Conservation (phyloP, 768 basidiomycete species). For the Boletus patriciae region DNA sequence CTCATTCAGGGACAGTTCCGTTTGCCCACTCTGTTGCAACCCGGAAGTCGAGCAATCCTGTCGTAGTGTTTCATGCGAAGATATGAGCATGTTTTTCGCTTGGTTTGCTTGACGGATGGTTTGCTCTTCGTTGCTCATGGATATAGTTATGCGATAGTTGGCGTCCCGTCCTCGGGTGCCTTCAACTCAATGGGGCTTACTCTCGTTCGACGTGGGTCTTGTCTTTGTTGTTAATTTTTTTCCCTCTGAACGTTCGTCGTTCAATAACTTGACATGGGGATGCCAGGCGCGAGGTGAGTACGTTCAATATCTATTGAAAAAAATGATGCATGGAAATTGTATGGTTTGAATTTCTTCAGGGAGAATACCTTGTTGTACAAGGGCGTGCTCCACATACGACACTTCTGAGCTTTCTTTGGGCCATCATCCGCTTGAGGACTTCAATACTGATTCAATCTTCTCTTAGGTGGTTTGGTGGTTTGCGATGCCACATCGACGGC, state of each 20-base stretch:
- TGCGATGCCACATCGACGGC: neutral
- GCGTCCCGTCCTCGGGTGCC: conserved; percentile 36
- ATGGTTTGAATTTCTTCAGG: conserved; percentile 88
- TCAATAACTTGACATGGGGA: conserved; percentile 30
- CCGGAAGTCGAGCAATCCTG: conserved; percentile 37
- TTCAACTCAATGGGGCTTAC: conserved; percentile 93
- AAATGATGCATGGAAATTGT: conserved; percentile 57
- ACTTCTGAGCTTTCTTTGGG: conserved; percentile 29
- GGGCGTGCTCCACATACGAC: conserved; percentile 82
- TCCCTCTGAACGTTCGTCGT: conserved; percentile 51
- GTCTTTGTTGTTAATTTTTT: conserved; percentile 48
- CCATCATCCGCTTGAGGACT: neutral
- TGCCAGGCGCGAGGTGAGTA: conserved; percentile 22
- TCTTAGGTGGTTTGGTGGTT: neutral
- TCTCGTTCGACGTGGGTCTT: conserved; percentile 60
- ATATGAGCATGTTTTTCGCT: conserved; percentile 67
- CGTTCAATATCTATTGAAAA: conserved; percentile 22
- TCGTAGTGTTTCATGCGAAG: conserved; percentile 59
- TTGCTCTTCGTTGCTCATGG: conserved; percentile 75
- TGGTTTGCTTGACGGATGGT: conserved; percentile 39
- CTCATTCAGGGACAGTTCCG: conserved; percentile 32
- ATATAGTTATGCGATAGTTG: conserved; percentile 85
- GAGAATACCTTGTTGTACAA: conserved; percentile 60
- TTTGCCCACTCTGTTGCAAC: conserved; percentile 60
- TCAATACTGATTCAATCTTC: conserved; percentile 7